phyloP scores from a whole-genome alignment of 257 asterid genomes.

The Rhazya stricta region DNA sequence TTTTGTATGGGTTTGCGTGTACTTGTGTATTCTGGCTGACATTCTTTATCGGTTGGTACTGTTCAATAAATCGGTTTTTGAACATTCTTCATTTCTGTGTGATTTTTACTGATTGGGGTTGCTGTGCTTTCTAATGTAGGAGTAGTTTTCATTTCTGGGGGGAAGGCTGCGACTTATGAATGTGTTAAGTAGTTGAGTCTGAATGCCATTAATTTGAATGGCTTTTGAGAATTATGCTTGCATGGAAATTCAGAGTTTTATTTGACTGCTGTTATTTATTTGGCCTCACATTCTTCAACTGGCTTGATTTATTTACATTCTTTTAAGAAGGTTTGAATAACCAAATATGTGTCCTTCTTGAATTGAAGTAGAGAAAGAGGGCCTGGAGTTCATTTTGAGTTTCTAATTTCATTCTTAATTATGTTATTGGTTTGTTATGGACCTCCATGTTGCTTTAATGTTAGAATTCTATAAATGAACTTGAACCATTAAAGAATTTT shows the following conservation, averaged over 20 bases:
- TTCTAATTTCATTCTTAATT: not conserved
- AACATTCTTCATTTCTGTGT: not conserved
- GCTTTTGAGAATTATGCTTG: not conserved
- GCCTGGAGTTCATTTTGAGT: not conserved
- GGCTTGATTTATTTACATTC: not conserved
- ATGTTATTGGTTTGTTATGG: not conserved
- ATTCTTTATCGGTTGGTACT: not conserved
- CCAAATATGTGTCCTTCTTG: not conserved
- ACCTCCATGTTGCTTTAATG: too few species aligned
- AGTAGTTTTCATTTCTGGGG: not conserved
- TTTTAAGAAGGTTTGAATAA: not conserved
- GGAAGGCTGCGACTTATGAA: not conserved
- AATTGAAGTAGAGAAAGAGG: not conserved
- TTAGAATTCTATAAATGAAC: too few species aligned
- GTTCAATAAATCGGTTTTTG: not conserved
- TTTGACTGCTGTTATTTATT: not conserved
- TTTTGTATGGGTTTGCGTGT: not conserved
- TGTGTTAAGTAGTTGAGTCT: not conserved
- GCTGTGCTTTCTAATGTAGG: not conserved
- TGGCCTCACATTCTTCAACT: not conserved
- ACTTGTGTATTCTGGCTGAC: not conserved
- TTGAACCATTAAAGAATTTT: not conserved
- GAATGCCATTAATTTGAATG: not conserved
- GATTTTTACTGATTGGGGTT: not conserved
- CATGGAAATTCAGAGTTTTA: not conserved